Evolutionary conservation across 345 rosid genomes (phyloP).

Genomic region (Cardiospermum halicacabum): DNA sequence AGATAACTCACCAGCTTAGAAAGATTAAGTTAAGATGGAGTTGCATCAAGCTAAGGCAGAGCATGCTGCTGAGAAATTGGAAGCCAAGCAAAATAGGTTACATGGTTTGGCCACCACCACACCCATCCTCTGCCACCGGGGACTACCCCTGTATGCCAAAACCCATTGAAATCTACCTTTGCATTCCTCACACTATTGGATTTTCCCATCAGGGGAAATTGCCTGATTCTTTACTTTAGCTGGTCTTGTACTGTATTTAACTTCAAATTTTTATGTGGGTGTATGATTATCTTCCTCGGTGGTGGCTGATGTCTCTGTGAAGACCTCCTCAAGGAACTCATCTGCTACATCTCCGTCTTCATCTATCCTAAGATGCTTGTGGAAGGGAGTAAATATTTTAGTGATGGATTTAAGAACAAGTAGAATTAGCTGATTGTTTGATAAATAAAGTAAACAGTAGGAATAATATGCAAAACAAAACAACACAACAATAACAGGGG

Average conservation of each 20-base stretch:
- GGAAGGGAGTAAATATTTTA: slow-evolving; percentile 5
- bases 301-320: slow-evolving; percentile 22
- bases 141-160: slow-evolving; percentile 5
- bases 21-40: slow-evolving; percentile 60
- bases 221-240: slow-evolving; percentile 55
- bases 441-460: too few relatives aligned
- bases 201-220: slow-evolving; percentile 45
- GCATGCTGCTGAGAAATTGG: slow-evolving; percentile 42
- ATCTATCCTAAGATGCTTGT: slow-evolving; percentile 56
- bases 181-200: slow-evolving; percentile 51
- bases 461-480: too few relatives aligned
- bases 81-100: slow-evolving; percentile 24
- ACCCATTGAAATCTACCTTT: slow-evolving; percentile 51
- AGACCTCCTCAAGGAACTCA: slow-evolving; percentile 74
- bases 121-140: slow-evolving; percentile 18
- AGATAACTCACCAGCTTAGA: slow-evolving; percentile 50
- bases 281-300: slow-evolving; percentile 31
- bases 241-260: slow-evolving; percentile 33
- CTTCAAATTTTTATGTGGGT: slow-evolving; percentile 35
- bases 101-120: slow-evolving; percentile 21
- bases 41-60: slow-evolving; percentile 63
- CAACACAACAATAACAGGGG: too few relatives aligned
- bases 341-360: slow-evolving; percentile 98
- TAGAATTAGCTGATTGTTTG: too few relatives aligned
- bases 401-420: too few relatives aligned